Conservation (phyloP, 345 rosid genomes). For the Aquilaria yunnanensis region DNA sequence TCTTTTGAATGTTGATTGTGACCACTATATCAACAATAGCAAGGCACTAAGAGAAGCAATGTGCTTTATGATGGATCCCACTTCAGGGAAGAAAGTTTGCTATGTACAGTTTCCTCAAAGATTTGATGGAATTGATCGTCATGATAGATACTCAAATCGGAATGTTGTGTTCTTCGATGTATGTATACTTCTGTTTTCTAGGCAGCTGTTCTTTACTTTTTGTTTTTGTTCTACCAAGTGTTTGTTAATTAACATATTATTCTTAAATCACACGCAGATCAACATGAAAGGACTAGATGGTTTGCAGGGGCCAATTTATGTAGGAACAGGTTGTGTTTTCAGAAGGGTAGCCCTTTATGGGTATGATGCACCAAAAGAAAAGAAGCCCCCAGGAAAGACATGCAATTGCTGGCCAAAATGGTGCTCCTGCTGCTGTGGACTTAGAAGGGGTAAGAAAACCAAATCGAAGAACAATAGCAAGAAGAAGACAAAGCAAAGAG, state of each 20-base stretch:
- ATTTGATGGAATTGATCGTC: slow-evolving; percentile 97
- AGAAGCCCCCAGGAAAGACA: slow-evolving; percentile 83
- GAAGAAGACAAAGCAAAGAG: slow-evolving; percentile 64
- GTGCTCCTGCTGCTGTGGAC: slow-evolving; percentile 78
- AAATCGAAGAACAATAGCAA: slow-evolving; percentile 50
- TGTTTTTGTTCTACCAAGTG: background rate
- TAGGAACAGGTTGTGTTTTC: slow-evolving; percentile 97
- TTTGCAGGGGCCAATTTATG: slow-evolving; percentile 94
- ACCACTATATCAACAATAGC: slow-evolving; percentile 94
- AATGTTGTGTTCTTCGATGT: slow-evolving; percentile 96
- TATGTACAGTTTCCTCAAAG: slow-evolving; percentile 99
- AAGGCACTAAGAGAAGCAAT: slow-evolving; percentile 95
- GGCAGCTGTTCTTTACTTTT: background rate
- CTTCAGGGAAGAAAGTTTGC: slow-evolving; percentile 84
- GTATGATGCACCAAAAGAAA: slow-evolving; percentile 79
- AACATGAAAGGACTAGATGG: slow-evolving; percentile 99
- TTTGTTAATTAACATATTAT: slow-evolving; percentile 6
- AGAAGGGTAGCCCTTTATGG: slow-evolving; percentile 94
- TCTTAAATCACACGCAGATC: slow-evolving; percentile 42
- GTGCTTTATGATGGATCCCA: slow-evolving; percentile 99
- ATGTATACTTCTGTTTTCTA: slow-evolving; percentile 21
- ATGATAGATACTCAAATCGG: slow-evolving; percentile 91
- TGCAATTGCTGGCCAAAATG: slow-evolving; percentile 98
- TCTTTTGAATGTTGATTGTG: slow-evolving; percentile 86
- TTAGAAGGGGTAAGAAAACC: slow-evolving; percentile 66